Base-by-base conservation (phyloP, 371 early-diverging fungal genomes). In the Circinella umbellata region DNA sequence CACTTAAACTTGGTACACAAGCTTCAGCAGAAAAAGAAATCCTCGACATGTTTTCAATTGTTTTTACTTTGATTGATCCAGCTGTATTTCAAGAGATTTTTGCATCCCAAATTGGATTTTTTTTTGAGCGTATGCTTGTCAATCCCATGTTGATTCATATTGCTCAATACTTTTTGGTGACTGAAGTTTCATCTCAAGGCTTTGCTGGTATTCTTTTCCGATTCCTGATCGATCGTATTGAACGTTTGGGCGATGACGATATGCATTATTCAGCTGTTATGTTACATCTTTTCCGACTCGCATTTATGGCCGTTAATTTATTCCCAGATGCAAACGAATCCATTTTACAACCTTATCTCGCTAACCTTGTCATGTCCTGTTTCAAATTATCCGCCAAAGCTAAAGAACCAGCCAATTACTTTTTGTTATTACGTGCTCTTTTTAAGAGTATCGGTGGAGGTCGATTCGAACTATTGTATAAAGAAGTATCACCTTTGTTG, bases 21-120 rank as follows among this genome's bases (percentile, higher is more conserved):
- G 81, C 87, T 53, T 89, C 93, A 73, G 90, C 93, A 59, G 95
- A 94, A 69, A 96, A 94, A 73, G 98, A 99, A 69, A 90, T 92
- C 3, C 82, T 96, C 35, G 99, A 99, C 69, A 89, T 89, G 39
- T 96, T 99, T 82, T 93, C 95, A 0, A 88, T 91, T 46, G 90
- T 95, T 3, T 98, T 98, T 79, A 92, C 93, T 7, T 73, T 84
- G 39, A 78, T 98, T 10, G 98, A 99, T 69, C 94, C 96, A 0
- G 90, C 95, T 4, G 88, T 97, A 1, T 98, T 98, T 77, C 97
- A 97, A 76, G 99, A 99, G 71, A 90, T 99, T 5, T 94, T 98
- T 71, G 82, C 93, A 5, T 90, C 95, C 1, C 92, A 98, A 74
- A 92, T 99, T 66, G 89, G 85, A 17, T 93, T 88, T 69, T 86